Percentiles rank a stretch among this genome's conserved stretches.
Evolutionary conservation across 2,329 filamentous ascomycete species (phyloP).

Genomic region (Fusarium sp.): DNA sequence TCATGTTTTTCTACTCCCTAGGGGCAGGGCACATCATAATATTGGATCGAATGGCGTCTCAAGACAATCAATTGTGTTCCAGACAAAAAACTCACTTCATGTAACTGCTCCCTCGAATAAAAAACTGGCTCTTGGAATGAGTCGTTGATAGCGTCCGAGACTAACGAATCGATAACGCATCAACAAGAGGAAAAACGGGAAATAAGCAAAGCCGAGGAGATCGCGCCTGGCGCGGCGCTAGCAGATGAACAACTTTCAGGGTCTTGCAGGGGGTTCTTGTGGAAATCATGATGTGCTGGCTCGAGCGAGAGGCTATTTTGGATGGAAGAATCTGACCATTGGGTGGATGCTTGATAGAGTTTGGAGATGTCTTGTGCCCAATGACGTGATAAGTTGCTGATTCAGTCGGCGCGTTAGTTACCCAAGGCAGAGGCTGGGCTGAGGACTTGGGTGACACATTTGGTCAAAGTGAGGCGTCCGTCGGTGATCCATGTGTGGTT

Average conservation of each 20-base stretch:
- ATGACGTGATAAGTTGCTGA: conserved; percentile 29
- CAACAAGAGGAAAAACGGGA: conserved; percentile 13
- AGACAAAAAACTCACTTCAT: not conserved
- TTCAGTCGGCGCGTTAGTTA: conserved; percentile 9
- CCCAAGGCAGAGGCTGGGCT: conserved; percentile 1
- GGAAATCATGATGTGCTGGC: conserved; percentile 13
- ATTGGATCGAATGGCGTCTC: not conserved
- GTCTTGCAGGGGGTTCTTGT: conserved; percentile 29
- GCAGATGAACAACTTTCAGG: conserved; percentile 20
- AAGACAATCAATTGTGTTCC: conserved; percentile 1
- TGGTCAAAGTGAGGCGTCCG: conserved; percentile 30
- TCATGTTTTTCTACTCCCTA: not conserved
- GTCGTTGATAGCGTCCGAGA: not conserved
- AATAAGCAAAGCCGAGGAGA: conserved; percentile 26
- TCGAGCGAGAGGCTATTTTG: not conserved
- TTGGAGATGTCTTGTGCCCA: conserved; percentile 14
- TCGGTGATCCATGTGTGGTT: conserved; percentile 4
- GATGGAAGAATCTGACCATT: not conserved
- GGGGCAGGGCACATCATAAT: not conserved
- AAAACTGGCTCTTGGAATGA: conserved; percentile 21
- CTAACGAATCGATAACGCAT: conserved; percentile 18
- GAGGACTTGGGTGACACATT: not conserved
- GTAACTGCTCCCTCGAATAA: conserved; percentile 7
- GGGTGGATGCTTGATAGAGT: conserved; percentile 1
- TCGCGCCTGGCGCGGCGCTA: conserved; percentile 31